Base-by-base conservation (phyloP, 2,329 filamentous ascomycete genomes). In the Metarhizium guizhouense region DNA sequence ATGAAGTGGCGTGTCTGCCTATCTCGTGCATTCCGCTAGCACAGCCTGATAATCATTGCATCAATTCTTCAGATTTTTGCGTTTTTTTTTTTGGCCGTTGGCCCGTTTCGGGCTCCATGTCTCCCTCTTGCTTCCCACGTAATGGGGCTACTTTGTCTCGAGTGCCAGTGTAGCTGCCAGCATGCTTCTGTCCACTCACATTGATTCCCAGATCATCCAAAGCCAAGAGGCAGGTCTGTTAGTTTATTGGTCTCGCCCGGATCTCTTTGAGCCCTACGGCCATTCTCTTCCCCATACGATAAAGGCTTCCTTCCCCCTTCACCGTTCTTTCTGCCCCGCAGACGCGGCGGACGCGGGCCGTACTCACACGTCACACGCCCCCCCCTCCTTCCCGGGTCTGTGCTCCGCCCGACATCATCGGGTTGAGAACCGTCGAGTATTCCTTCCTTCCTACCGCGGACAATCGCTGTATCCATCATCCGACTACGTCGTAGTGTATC, bases 241-340 rank as follows among this genome's bases (percentile, higher is more conserved):
- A 6, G 40, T 40, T 11, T 40, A 11, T 40, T 40, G 14, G 8
- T 16, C 38, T 40, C 2, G 38, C 4, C 38, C 38, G 38, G 32
- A 34, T 34, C 32, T 11, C 38, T 16, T 11, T 40, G 38, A 16
- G 29, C 48, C n/a, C 30, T 43, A 25, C 53, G 47, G 47, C 38
- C n/a, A 25, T 16, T n/a, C 30, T 36, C 16, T 51, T 36, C 29
- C 48, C 48, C 48, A 34, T 36, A 8, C 34, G 16, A 25, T 18
- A 16, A 34, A 38, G 16, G 2, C 8, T 20, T 16, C 42, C n/a
- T 13, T 16, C 42, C 18, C 25, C 40, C 43, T 45, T 56, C 54
- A 56, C 54, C 54, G 54, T 43, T 56, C 36, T 53, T 53, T 53
- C 14, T 20, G 47, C 34, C 47, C 54, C 54, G 20, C 43, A 3